Evolutionary conservation across 177 flowering plant genomes (phyloP), one percentile per base, ranked within the genome.

Genomic region (Vitis hybrid): DNA sequence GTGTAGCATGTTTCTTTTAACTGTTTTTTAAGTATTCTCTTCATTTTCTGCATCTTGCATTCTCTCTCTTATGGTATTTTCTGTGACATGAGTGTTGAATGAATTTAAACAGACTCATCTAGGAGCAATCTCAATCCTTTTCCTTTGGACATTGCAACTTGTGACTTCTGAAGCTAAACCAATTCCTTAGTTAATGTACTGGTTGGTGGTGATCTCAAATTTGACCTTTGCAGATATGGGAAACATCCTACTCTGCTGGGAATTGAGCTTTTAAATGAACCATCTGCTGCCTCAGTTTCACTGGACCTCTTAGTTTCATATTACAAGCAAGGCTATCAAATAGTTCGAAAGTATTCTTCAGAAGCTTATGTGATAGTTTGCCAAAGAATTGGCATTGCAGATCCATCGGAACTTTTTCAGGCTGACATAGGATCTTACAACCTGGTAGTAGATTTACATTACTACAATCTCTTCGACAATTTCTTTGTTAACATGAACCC

Each of bases 331-430:
- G 95, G 93, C 14, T 91, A 93, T 66, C 67, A 86, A 71, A 84
- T 82, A 48, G 91, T 93, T 41, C 79, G 95, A 30, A 90, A 93
- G 52, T 78, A 91, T 78, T 86, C 98, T 2, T 50, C 86, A 9
- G 78, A 83, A 13, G 91, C 86, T 7, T 93, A 89, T 73, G 97
- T 93, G 13, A 88, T 91, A 65, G 56, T 91, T 41, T 93, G 95
- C 81, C 97, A 93, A 76, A 84, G 97, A 81, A 90, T 93, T 18
- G 97, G 97, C 70, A 84, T 84, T 77, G 93, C 90, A 54, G 95
- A 91, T 78, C 97, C 95, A 10, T 17, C 87, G 69, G 97, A 91
- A 76, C 92, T 93, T 67, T 89, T 83, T 75, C 86, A 83, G 67
- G 89, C 91, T 51, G 85, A 85, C 73, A 74, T 93, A 68, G 92